Evolutionary conservation across 768 basidiomycete genomes (phyloP).

Genomic region (Tubosaeta brunneosetosa): DNA sequence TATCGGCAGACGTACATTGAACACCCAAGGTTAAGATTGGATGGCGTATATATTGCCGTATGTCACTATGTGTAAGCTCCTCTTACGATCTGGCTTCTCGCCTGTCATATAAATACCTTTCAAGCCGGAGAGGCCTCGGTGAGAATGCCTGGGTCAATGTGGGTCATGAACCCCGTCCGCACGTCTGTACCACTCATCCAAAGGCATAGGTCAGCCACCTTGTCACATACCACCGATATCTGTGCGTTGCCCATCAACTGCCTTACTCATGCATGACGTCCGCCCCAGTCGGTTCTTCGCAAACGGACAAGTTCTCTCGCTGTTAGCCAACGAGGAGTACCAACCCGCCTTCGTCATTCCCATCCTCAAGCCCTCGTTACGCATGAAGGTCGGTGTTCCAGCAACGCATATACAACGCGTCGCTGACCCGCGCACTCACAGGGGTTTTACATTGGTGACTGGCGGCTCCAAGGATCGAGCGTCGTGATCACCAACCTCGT

Average conservation of each 20-base stretch:
- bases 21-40: slow-evolving; percentile 77
- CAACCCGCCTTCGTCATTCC: slow-evolving; percentile 70
- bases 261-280: slow-evolving; percentile 1
- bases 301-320: slow-evolving; percentile 79
- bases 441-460: slow-evolving; percentile 71
- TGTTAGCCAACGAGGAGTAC: slow-evolving; percentile 76
- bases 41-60: slow-evolving; percentile 88
- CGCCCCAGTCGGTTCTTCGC: slow-evolving; percentile 74
- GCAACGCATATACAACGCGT: background rate
- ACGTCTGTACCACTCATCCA: slow-evolving; percentile 5
- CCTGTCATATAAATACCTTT: slow-evolving; percentile 5
- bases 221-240: slow-evolving; percentile 89
- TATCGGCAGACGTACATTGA: slow-evolving; percentile 78
- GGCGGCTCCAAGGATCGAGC: slow-evolving; percentile 60
- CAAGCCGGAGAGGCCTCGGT: slow-evolving; percentile 55
- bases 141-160: slow-evolving; percentile 89
- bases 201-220: slow-evolving; percentile 65
- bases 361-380: slow-evolving; percentile 66
- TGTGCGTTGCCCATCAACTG: slow-evolving; percentile 43
- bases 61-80: slow-evolving; percentile 76
- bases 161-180: slow-evolving; percentile 25
- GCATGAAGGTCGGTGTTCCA: slow-evolving; percentile 57
- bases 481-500: slow-evolving; percentile 61
- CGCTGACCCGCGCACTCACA: slow-evolving; percentile 25
- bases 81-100: background rate